Evolutionary conservation across 108 stramenopile genomes (phyloP), one percentile per base, ranked within the genome.

Genomic region (Cyclostephanos tholiformis): DNA sequence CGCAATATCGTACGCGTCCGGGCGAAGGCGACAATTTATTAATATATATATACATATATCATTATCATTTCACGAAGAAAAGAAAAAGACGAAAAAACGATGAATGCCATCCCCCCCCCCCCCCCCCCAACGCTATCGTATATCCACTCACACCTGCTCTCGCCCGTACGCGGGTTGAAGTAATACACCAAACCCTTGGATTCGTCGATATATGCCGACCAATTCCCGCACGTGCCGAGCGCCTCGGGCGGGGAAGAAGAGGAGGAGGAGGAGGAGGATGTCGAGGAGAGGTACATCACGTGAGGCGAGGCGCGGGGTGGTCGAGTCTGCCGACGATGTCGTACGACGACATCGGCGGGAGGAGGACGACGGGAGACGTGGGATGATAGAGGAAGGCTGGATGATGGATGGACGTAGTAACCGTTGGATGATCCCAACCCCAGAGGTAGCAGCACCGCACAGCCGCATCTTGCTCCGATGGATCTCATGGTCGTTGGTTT

Each of bases 201-300:
- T 63, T 90, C 87, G 61, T 93, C 92, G 51, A 93, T 62, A 65
- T 85, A 90, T 0, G 92, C 92, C 6, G 86, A 71, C 92, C 92
- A 93, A 41, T 85, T 84, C 0, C 85, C 88, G 43, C 80, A 75
- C 46, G 81, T 76, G 22, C 86, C 86, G 12, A 92, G 75, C 29
- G 87, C 83, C 62, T 85, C 35, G 41, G 59, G 65, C 22, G 32
- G 43, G 22, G 48, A 44, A 0, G 65, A 46, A 30, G 26, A 27
- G n/a, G 63, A 12, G 4, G 4, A 9, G 32, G n/a, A n/a, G 36
- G 32, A 30, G 22, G 48, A 44, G 2, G 65, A 46, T 26, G 26
- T 43, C 29, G 63, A 12, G 4, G 4, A 9, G 32, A 55, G 71
- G 46, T 1, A 43, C n/a, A 63, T 35, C 16, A 46, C 1, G 29